Evolutionary conservation across 1,284 basidiomycete genomes (phyloP).

Genomic region (Pascua sp.): DNA sequence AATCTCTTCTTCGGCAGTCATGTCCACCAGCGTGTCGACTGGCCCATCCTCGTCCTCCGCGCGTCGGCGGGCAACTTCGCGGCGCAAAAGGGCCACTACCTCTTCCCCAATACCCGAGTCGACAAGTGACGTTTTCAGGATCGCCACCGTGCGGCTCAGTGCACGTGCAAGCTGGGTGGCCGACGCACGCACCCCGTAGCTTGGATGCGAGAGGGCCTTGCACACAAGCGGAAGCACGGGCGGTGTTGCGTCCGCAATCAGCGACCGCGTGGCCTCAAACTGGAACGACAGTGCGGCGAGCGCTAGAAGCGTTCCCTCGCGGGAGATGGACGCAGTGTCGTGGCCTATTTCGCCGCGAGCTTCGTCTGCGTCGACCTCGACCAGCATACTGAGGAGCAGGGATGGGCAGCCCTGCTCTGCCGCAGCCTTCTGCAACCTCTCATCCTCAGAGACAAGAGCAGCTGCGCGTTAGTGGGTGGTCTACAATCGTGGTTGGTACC

Average conservation of each 20-base stretch:
- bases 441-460: slow-evolving; percentile 66
- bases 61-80: slow-evolving; percentile 26
- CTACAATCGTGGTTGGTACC: no score
- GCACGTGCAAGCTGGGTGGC: slow-evolving; percentile 81
- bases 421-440: slow-evolving; percentile 56
- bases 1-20: slow-evolving; percentile 24
- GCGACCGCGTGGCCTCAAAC: slow-evolving; percentile 65
- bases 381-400: slow-evolving; percentile 24
- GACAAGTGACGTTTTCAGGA: slow-evolving; percentile 74
- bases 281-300: slow-evolving; percentile 67
- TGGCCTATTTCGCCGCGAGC: slow-evolving; percentile 56
- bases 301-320: slow-evolving; percentile 64
- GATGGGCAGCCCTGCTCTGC: slow-evolving; percentile 31
- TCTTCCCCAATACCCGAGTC: slow-evolving; percentile 72
- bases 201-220: slow-evolving; percentile 58
- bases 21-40: slow-evolving; percentile 12
- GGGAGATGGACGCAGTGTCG: slow-evolving; percentile 13
- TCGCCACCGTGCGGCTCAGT: slow-evolving; percentile 68
- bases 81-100: slow-evolving; percentile 60
- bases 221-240: slow-evolving; percentile 58
- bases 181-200: slow-evolving; percentile 72
- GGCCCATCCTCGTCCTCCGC: slow-evolving; percentile 5
- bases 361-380: slow-evolving; percentile 54
- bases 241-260: slow-evolving; percentile 58
- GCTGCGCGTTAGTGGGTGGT: slow-evolving; percentile 51